phyloP scores from a whole-genome alignment of 306 rosid genomes.

The Prunus mongolica region DNA sequence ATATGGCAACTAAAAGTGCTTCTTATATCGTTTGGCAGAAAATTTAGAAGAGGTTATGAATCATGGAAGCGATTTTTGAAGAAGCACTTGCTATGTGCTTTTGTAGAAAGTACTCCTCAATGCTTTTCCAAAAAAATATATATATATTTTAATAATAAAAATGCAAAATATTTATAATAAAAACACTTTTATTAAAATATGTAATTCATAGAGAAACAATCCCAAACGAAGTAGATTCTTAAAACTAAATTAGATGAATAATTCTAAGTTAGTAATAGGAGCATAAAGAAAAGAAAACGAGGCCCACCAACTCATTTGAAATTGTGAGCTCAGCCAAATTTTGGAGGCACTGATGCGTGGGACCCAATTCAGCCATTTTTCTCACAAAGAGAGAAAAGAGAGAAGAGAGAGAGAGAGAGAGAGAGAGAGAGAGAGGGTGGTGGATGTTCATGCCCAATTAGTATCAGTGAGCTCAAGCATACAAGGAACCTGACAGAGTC shows the following conservation, averaged over 20 bases:
- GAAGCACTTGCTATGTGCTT: no score
- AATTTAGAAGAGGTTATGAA: background rate
- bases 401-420: no score
- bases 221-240: background rate
- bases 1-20: no score
- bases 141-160: no score
- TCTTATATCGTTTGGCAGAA: background rate
- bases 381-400: background rate
- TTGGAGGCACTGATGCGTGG: conserved; percentile 50
- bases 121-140: no score
- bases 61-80: no score
- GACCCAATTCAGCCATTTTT: conserved; percentile 38
- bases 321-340: conserved; percentile 47
- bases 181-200: no score
- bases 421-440: background rate
- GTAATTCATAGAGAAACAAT: no score
- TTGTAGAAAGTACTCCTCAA: accelerated
- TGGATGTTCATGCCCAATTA: conserved; percentile 13
- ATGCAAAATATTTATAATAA: no score
- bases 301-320: conserved; percentile 64
- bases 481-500: conserved; percentile 67
- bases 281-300: conserved; percentile 26
- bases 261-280: conserved; percentile 2
- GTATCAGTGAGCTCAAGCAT: conserved; percentile 17
- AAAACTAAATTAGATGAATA: background rate